A percentile compares a stretch with the other conserved stretches of the same genome.
Conservation (phyloP, 176 grass and related monocot species). For the Themeda triandra region DNA sequence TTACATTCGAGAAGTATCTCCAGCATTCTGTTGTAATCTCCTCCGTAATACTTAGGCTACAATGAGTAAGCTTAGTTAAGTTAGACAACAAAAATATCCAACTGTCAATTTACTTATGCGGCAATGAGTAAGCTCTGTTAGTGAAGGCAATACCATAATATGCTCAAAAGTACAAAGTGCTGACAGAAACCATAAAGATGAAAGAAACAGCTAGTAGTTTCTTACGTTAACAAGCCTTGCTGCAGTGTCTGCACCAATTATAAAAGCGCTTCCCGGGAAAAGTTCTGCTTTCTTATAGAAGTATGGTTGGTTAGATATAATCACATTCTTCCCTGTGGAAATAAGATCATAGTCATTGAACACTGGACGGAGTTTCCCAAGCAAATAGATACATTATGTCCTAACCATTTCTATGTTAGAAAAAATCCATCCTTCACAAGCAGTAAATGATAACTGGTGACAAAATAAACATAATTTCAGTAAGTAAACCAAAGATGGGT, state of each 20-base stretch:
- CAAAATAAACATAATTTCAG: not conserved
- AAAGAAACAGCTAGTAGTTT: constrained; percentile 2
- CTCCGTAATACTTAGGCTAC: constrained; percentile 92
- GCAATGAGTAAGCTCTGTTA: not conserved
- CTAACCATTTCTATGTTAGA: not conserved
- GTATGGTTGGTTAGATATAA: constrained; percentile 92
- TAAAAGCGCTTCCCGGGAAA: constrained; percentile 85
- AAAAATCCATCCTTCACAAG: not conserved
- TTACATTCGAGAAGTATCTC: constrained; percentile 88
- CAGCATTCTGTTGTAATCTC: constrained; percentile 77
- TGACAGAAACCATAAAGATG: constrained; percentile 1
- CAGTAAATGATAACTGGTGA: not conserved
- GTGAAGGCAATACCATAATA: not conserved
- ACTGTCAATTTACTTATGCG: not conserved
- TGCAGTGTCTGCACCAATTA: constrained; percentile 88
- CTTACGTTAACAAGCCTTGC: constrained; percentile 94
- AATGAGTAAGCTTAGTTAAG: constrained; percentile 33
- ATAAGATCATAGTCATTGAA: constrained; percentile 28
- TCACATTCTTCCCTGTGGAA: constrained; percentile 81
- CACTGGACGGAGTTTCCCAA: not conserved
- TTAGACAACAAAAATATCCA: constrained; percentile 15
- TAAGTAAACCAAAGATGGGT: not conserved
- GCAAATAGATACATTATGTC: not conserved
- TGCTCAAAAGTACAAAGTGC: not conserved
- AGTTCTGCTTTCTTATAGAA: constrained; percentile 98